Base-by-base conservation (phyloP, 2,329 filamentous ascomycete genomes). In the Trichoderma pleuroti region DNA sequence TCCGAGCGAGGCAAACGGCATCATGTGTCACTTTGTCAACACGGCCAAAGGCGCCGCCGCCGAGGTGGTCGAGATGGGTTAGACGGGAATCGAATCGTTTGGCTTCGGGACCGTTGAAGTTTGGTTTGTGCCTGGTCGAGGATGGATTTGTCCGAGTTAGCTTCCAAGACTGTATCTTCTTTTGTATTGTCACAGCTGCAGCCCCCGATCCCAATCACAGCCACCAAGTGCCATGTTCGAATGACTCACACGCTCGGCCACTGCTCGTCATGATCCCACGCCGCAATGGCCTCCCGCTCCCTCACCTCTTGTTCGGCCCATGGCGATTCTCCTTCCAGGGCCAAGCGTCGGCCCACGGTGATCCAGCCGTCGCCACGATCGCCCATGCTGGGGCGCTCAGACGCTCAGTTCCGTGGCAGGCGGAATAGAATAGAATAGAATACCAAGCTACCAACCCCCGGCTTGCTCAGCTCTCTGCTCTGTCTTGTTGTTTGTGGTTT, bases 1-100 rank as follows among this genome's bases (percentile, higher is more conserved):
- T 86, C 49, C 83, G 77, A 6, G 84, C 84, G 70, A 85, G 79
- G 61, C 78, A 81, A 61, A 86, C 82, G 10, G 78, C 77, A 18
- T 77, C 78, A 70, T 81, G 81, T 5, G 76, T 78, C 26, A 85
- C 80, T 70, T 83, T 81, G 71, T 85, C 81, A 30, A 86, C 84
- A 42, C 80, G 75, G 56, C 83, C 83, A 74, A 81, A 84, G 21
- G 79, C 79, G 34, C 83, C 84, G 57, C 74, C 75, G n/a, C 84
- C 83, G 11, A 86, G 77, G n/a, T 81, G 78, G 59, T 77, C 75
- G 64, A 78, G 72, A 72, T 76, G 76, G 9, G 75, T 72, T 18
- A 81, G 75, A 28, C 76, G 78, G 61, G 73, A 71, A 72, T 81
- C 79, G 73, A 81, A 81, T 56, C 75, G 77, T 52, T 79, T 80